A percentile compares a stretch with the other conserved stretches of the same genome.
These are phyloP conservation scores for Saccharomyces paradoxus DNA, from an alignment of 805 yeast species.

Conservation along the genomic window DNA sequence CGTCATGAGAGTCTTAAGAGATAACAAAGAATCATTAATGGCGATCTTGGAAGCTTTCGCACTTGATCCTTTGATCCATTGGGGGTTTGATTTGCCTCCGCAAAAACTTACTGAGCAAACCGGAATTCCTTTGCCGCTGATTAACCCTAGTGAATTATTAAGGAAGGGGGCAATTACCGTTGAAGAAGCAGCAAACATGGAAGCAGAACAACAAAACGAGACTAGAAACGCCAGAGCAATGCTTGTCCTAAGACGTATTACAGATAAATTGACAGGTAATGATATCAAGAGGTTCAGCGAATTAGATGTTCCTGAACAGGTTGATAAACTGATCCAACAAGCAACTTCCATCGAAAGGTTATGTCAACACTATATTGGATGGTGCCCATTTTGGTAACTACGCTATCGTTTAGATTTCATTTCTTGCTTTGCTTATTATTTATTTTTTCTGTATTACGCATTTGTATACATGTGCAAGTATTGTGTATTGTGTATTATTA, in stretches of 20 bases:
- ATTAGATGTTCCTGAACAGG: slow-evolving; percentile 78
- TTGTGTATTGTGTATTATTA: background rate
- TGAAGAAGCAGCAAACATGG: slow-evolving; percentile 62
- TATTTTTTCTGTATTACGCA: background rate
- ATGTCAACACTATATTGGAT: slow-evolving; percentile 93
- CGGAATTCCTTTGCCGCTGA: slow-evolving; percentile 56
- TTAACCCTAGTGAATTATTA: slow-evolving; percentile 59
- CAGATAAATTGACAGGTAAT: slow-evolving; percentile 86
- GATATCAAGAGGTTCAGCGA: slow-evolving; percentile 71
- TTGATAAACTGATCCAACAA: slow-evolving; percentile 84
- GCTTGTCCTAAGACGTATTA: slow-evolving; percentile 77
- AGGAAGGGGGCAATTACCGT: slow-evolving; percentile 70
- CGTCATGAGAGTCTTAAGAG: slow-evolving; percentile 88
- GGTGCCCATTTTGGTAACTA: slow-evolving; percentile 94
- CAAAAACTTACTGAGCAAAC: slow-evolving; percentile 70
- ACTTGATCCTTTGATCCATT: slow-evolving; percentile 91
- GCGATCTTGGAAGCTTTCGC: slow-evolving; percentile 97
- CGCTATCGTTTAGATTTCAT: background rate
- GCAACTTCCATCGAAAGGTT: slow-evolving; percentile 92
- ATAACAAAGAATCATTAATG: slow-evolving; percentile 90
- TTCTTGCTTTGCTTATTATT: background rate
- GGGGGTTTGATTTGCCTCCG: slow-evolving; percentile 95
- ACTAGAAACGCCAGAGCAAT: slow-evolving; percentile 84
- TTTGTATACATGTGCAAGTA: background rate
- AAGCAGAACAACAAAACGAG: slow-evolving; percentile 59